Conservation (phyloP, 805 yeast genomes). For the Ogataea glucozyma region DNA sequence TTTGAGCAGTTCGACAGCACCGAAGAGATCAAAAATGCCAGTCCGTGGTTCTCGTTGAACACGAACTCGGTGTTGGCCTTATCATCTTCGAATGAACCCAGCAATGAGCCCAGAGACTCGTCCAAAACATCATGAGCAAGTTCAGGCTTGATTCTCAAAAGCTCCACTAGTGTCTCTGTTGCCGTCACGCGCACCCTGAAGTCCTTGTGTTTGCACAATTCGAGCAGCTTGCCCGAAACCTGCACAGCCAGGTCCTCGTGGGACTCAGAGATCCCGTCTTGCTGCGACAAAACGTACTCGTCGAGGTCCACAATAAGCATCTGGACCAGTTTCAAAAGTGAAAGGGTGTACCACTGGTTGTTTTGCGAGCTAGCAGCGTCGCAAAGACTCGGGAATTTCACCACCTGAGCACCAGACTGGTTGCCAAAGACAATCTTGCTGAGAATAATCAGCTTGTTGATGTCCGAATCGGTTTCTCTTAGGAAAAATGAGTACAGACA, state of each 20-base stretch:
- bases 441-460: slow-evolving; percentile 35
- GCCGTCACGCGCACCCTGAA: slow-evolving; percentile 45
- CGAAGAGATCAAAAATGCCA: slow-evolving; percentile 35
- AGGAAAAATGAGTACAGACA: slow-evolving; percentile 31
- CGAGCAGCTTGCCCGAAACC: slow-evolving; percentile 37
- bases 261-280: slow-evolving; percentile 28
- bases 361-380: slow-evolving; percentile 15
- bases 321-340: slow-evolving; percentile 32
- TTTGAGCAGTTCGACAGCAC: slow-evolving; percentile 33
- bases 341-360: slow-evolving; percentile 31
- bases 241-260: slow-evolving; percentile 32
- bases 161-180: slow-evolving; percentile 35
- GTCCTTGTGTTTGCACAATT: slow-evolving; percentile 39
- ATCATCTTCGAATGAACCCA: slow-evolving; percentile 37
- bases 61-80: slow-evolving; percentile 23
- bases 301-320: slow-evolving; percentile 31
- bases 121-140: slow-evolving; percentile 33
- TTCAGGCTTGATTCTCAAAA: slow-evolving; percentile 39
- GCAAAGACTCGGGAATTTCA: slow-evolving; percentile 25
- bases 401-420: slow-evolving; percentile 12
- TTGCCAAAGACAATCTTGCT: slow-evolving; percentile 28
- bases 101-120: slow-evolving; percentile 37
- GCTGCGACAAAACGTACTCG: slow-evolving; percentile 35
- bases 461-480: slow-evolving; percentile 35
- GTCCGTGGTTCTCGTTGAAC: slow-evolving; percentile 35